These are phyloP conservation scores for Entomortierella beljakovae DNA, from an alignment of 192 early-diverging fungal species.

Conservation along the genomic window DNA sequence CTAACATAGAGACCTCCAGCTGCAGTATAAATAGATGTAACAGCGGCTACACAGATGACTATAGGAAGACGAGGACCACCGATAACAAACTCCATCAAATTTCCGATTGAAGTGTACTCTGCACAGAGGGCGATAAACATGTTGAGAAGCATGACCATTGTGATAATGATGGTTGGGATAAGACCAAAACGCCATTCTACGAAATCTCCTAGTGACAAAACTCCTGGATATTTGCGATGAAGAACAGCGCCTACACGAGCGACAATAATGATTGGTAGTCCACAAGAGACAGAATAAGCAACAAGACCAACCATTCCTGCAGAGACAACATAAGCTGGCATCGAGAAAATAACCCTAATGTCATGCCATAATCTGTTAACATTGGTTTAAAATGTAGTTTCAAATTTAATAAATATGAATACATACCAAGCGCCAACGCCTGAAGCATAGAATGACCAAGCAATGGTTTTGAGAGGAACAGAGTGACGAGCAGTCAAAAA, in stretches of 20 bases:
- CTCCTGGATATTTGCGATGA: slow-evolving; percentile 64
- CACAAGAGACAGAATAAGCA: slow-evolving; percentile 72
- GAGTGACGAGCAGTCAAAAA: slow-evolving; percentile 53
- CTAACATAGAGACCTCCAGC: slow-evolving; percentile 77
- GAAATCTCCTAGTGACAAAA: slow-evolving; percentile 76
- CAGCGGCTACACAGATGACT: slow-evolving; percentile 67
- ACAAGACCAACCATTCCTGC: slow-evolving; percentile 75
- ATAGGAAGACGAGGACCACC: slow-evolving; percentile 67
- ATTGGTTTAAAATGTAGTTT: not conserved
- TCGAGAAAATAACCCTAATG: slow-evolving; percentile 68
- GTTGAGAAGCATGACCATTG: slow-evolving; percentile 70
- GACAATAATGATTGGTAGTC: slow-evolving; percentile 69
- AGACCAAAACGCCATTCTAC: slow-evolving; percentile 72
- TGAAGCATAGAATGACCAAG: slow-evolving; percentile 54
- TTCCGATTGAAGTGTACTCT: slow-evolving; percentile 75
- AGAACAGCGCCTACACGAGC: slow-evolving; percentile 69
- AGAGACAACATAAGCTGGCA: slow-evolving; percentile 73
- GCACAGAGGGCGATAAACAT: slow-evolving; percentile 73
- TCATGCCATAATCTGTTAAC: not conserved
- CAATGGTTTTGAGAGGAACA: slow-evolving; percentile 40
- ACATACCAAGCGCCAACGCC: slow-evolving; percentile 52
- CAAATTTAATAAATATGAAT: not conserved
- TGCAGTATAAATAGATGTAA: slow-evolving; percentile 77
- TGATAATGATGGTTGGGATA: slow-evolving; percentile 64
- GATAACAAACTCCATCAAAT: slow-evolving; percentile 65